Evolutionary conservation across 805 yeast species (phyloP), one percentile per base, ranked within the genome.

Genomic region (Schizosaccharomyces pombe): DNA sequence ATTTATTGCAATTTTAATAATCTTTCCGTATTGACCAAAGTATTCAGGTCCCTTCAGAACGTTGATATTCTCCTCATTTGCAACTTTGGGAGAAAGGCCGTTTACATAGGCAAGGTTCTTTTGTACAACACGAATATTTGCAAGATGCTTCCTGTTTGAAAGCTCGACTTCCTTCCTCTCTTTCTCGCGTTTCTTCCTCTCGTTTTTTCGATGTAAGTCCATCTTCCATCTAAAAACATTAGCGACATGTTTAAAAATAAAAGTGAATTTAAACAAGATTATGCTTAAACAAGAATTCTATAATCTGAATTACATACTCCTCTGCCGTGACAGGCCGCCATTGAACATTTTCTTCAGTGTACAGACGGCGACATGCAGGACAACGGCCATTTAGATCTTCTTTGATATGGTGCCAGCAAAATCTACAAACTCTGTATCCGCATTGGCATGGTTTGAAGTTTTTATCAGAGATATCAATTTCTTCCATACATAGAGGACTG

Each of bases 361-460:
- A 91, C 24, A 80, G 75, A 57, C 98, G 73, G 64, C 99, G 82
- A 68, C 99, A 91, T 1, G 94, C 97, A 1, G 99, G 99, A 69
- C 99, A 91, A 60, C 85, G 77, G 2, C 96, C 97, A 65, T 87
- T 87, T 58, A 89, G 71, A 61, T 89, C 89, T 59, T 85, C 91
- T 59, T 95, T 76, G 62, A 91, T 91, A 66, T 87, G 89, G 70
- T 91, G 91, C 73, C 89, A 91, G 67, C 99, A 91, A 65, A 91
- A 91, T 72, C 89, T 97, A 67, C 99, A 91, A 56, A 91, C 84
- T 66, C 93, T 60, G 64, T 91, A 91, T 19, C 99, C 99, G 70
- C 99, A 91, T 0, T 97, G 97, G 72, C 99, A 91, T n/a, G 99
- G 99, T 67, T 82, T 85, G 73, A 91, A 91, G 70, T 86, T 85